A percentile compares a stretch with the other conserved stretches of the same genome.
These are phyloP conservation scores for Corrigiola litoralis DNA, from an alignment of 179 eudicot genomes.

Conservation along the genomic window DNA sequence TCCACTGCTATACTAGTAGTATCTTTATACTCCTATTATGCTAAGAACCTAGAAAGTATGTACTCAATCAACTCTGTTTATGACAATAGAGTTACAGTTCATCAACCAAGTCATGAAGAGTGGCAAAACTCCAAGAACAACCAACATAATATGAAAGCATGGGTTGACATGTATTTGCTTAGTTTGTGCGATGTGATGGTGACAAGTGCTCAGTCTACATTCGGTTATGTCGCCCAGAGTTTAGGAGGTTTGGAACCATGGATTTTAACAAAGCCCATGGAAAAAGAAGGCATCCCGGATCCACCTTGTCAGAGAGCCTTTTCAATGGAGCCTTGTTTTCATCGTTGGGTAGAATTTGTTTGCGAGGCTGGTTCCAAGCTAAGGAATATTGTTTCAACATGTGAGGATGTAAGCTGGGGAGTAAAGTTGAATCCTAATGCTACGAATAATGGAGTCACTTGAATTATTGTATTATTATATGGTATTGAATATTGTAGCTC, in stretches of 20 bases:
- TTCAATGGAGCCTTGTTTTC: conserved; percentile 5
- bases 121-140: background rate
- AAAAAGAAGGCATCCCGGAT: background rate
- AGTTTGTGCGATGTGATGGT: background rate
- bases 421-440: too few species aligned
- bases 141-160: background rate
- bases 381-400: too few species aligned
- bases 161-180: background rate
- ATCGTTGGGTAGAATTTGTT: too few species aligned
- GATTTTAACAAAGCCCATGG: background rate
- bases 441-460: too few species aligned
- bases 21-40: background rate
- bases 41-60: background rate
- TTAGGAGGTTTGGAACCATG: background rate
- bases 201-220: too few species aligned
- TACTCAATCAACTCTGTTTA: background rate
- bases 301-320: background rate
- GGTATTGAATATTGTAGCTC: too few species aligned
- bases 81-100: too few species aligned
- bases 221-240: background rate
- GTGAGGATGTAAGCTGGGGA: too few species aligned
- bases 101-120: background rate
- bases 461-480: too few species aligned
- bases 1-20: background rate
- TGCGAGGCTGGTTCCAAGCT: too few species aligned